Base-by-base conservation (phyloP, 176 grass and related monocot species). In the Oryza glumipatula region DNA sequence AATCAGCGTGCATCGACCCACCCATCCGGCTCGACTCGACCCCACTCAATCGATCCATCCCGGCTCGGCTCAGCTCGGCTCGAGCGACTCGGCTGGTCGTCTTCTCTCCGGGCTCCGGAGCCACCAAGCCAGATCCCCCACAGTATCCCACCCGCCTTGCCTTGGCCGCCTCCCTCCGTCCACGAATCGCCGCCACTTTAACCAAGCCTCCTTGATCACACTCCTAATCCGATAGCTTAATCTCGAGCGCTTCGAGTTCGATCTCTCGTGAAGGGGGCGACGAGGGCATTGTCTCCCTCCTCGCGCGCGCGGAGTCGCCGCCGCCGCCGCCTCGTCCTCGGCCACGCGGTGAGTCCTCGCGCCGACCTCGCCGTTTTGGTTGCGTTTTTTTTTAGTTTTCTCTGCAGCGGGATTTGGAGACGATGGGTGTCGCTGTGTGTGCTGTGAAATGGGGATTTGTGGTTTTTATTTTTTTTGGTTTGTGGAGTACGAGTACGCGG, bases 41-140 rank as follows among this genome's bases (percentile, higher is more conserved):
- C 5, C 4, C 4, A 35, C 12, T 8, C 23, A 17, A 1, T 54
- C 51, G 15, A 48, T 14, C 11, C 24, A 65, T 21, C 4, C 5
- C 5, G 7, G 39, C 52, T 38, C 5, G 39, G 39, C 52, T 48
- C 24, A 9, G 28, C 74, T 68, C 74, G 74, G 30, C 67, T 23
- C 9, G 43, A 44, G 8, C 43, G 43, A 44, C 9, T 44, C 58
- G 11, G 43, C 81, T 46, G 58, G 81, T 80, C 87, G 63, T 88
- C 47, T 80, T 26, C 19, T 10, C 12, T 7, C 51, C 56, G 6
- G 0, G 7, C 21, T 12, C 6, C 6, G 63, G 21, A 67, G 7
- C 16, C n/a, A 2, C 9, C 16, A 19, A 3, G 4, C 67, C 83
- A 77, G 83, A 86, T 88, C 76, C 75, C 15, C 52, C 56, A 3